phyloP scores from a whole-genome alignment of 352 stramenopile genomes.

The Saprolegnia parasitica region DNA sequence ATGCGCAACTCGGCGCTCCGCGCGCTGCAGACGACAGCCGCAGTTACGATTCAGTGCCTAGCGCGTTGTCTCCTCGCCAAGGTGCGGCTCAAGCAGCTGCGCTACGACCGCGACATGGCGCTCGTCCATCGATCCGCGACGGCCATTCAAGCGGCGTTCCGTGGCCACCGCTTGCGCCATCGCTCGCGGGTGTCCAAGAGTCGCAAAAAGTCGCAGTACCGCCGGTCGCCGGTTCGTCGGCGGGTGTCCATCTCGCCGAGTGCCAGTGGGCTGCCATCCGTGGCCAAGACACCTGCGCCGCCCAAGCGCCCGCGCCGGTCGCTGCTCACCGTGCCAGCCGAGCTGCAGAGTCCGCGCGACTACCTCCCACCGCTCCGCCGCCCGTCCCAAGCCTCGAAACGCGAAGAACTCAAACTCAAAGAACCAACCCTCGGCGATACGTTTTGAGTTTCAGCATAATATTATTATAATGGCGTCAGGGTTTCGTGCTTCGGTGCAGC shows the following conservation, averaged over 20 bases:
- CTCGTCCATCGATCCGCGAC: slow-evolving; percentile 8
- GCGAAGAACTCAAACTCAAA: slow-evolving; percentile 27
- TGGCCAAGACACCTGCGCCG: slow-evolving; percentile 2
- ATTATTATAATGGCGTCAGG: background rate
- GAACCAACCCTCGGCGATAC: slow-evolving; percentile 16
- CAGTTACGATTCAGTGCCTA: slow-evolving; percentile 6
- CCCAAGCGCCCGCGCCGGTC: background rate
- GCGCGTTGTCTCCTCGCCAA: slow-evolving; percentile 11
- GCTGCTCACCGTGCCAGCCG: background rate
- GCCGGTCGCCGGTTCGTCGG: background rate
- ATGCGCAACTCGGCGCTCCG: background rate
- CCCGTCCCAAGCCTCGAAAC: background rate
- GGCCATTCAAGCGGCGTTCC: slow-evolving; percentile 16
- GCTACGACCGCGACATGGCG: background rate
- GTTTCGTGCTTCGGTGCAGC: background rate
- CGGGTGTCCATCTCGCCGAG: background rate
- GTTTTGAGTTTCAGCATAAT: background rate
- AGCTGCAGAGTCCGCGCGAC: slow-evolving; percentile 20
- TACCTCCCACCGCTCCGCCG: background rate
- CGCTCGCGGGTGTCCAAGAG: background rate
- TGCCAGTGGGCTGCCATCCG: background rate
- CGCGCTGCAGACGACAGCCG: background rate
- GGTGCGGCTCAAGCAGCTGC: background rate
- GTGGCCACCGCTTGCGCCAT: slow-evolving; percentile 12
- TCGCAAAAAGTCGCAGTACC: background rate